These are phyloP conservation scores for Epichloe hybrida DNA, from an alignment of 2,329 filamentous ascomycete species.

Conservation along the genomic window DNA sequence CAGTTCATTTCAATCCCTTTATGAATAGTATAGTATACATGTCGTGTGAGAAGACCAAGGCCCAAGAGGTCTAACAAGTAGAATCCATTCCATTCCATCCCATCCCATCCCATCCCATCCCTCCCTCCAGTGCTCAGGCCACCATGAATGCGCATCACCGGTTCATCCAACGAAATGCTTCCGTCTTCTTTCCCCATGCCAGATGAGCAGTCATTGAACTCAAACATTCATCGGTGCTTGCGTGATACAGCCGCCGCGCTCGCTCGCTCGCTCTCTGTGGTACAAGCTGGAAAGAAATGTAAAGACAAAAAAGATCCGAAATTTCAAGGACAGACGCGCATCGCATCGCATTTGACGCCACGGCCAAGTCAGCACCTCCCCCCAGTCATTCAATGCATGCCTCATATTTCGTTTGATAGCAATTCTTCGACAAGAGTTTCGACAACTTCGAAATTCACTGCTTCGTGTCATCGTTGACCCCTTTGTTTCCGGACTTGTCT, in stretches of 20 bases:
- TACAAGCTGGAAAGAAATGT: conserved; percentile 2
- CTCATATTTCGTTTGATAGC: neutral
- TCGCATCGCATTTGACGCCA: conserved; percentile 1
- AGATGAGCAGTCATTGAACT: neutral
- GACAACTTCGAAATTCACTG: neutral
- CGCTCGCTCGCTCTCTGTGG: neutral
- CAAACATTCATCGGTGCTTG: neutral
- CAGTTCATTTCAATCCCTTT: conserved; percentile 2
- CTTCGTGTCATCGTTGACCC: neutral
- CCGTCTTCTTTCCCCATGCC: neutral
- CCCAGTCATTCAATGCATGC: neutral
- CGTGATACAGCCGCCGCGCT: neutral
- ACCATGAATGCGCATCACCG: neutral
- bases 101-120: too few species aligned
- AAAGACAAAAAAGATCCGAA: neutral
- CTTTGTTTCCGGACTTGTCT: neutral
- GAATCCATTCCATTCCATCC: neutral
- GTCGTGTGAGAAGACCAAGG: neutral
- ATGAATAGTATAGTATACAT: conserved; percentile 2
- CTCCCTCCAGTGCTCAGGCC: too few species aligned
- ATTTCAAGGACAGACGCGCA: neutral
- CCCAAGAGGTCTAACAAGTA: neutral
- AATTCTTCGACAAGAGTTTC: neutral
- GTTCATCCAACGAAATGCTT: neutral
- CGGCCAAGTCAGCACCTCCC: neutral